These are phyloP conservation scores for Cercospora canescens DNA, from an alignment of 2,329 filamentous ascomycete species.

Conservation along the genomic window DNA sequence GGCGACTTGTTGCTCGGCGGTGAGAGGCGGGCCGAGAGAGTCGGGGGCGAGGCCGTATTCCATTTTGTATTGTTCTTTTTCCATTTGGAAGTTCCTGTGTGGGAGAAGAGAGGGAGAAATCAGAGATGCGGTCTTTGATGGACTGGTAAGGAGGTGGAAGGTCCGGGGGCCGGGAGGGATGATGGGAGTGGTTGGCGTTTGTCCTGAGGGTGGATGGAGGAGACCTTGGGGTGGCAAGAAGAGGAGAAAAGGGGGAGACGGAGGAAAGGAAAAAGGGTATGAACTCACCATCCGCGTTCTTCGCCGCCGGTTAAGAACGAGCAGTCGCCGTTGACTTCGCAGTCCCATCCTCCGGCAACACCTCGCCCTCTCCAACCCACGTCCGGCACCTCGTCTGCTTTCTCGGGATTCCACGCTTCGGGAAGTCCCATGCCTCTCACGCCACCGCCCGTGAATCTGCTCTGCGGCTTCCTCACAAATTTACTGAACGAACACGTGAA, in stretches of 20 bases:
- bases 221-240: neutral
- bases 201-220: neutral
- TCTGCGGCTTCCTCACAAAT: constrained; percentile 53
- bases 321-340: constrained; percentile 79
- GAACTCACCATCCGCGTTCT: constrained; percentile 82
- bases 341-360: constrained; percentile 77
- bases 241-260: neutral
- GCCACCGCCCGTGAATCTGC: constrained; percentile 14
- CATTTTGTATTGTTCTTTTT: constrained; percentile 17
- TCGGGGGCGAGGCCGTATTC: constrained; percentile 2
- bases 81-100: constrained; percentile 37
- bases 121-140: neutral
- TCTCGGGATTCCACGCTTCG: constrained; percentile 30
- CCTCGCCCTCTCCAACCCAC: constrained; percentile 62
- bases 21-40: constrained; percentile 1
- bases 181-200: neutral
- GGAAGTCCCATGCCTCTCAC: constrained; percentile 6
- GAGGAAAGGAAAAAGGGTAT: constrained; percentile 9
- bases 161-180: neutral
- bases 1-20: constrained; percentile 17
- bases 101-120: constrained; percentile 9
- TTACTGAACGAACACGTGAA: constrained; percentile 80
- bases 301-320: constrained; percentile 76
- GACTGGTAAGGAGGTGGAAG: neutral
- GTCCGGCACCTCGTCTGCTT: constrained; percentile 41